A percentile compares a stretch with the other conserved stretches of the same genome.
Evolutionary conservation across 2,329 filamentous ascomycete species (phyloP).

Genomic region (Paraphaeosphaeria minitans): DNA sequence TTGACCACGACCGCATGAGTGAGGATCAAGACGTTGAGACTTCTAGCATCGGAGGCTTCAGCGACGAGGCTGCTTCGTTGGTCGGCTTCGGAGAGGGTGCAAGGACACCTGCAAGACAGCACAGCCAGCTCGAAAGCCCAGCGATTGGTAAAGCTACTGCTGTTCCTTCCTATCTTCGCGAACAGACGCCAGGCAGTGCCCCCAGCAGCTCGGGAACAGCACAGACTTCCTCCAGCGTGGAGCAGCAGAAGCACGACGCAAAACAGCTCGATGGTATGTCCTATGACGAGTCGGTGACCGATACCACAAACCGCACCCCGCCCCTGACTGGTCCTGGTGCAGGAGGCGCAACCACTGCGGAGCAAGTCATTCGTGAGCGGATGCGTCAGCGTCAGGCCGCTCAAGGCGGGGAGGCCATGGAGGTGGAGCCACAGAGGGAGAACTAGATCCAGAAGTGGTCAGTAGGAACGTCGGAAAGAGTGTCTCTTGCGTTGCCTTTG

Average conservation of each 20-base stretch:
- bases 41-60: slow-evolving; percentile 77
- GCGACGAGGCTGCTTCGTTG: slow-evolving; percentile 82
- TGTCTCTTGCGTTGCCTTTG: slow-evolving; percentile 12
- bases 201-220: slow-evolving; percentile 35
- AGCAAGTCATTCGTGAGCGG: slow-evolving; percentile 66
- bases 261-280: slow-evolving; percentile 54
- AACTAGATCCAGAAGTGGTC: slow-evolving; percentile 17
- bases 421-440: slow-evolving; percentile 26
- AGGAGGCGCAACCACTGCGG: slow-evolving; percentile 61
- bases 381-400: slow-evolving; percentile 29
- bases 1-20: slow-evolving; percentile 72
- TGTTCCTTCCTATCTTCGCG: slow-evolving; percentile 41
- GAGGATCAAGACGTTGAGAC: slow-evolving; percentile 65
- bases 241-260: slow-evolving; percentile 48
- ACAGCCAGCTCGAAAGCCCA: slow-evolving; percentile 78
- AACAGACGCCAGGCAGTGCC: slow-evolving; percentile 34
- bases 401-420: slow-evolving; percentile 29
- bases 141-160: slow-evolving; percentile 61
- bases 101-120: slow-evolving; percentile 55
- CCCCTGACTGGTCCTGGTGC: slow-evolving; percentile 33
- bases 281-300: slow-evolving; percentile 49
- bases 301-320: slow-evolving; percentile 47
- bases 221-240: slow-evolving; percentile 37
- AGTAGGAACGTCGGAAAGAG: not conserved
- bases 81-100: slow-evolving; percentile 94